A percentile compares a stretch with the other conserved stretches of the same genome.
phyloP scores from a whole-genome alignment of 1,284 basidiomycete species.

The Flammula alnicola region DNA sequence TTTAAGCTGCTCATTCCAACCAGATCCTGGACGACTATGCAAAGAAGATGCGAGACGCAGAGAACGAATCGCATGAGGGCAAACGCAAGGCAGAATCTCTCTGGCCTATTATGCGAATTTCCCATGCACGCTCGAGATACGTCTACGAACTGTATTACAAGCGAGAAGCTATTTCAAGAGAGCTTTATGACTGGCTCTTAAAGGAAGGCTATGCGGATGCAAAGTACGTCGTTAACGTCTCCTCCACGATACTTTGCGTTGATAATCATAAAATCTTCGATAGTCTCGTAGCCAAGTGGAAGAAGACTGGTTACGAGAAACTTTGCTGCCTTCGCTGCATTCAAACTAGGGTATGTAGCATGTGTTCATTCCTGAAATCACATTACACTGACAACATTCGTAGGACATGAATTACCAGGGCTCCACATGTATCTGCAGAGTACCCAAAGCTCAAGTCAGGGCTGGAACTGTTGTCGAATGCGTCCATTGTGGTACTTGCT shows the following conservation, averaged over 20 bases:
- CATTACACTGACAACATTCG: slow-evolving; percentile 1
- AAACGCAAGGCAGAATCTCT: slow-evolving; percentile 96
- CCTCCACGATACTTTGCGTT: neutral
- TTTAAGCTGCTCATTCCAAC: too few relatives aligned
- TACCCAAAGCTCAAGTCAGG: slow-evolving; percentile 93
- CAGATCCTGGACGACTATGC: slow-evolving; percentile 94
- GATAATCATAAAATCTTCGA: neutral
- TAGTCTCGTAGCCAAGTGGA: slow-evolving; percentile 99
- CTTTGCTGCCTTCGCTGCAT: slow-evolving; percentile 97
- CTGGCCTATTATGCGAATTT: slow-evolving; percentile 99
- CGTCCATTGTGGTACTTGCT: slow-evolving; percentile 91
- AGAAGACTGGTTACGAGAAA: slow-evolving; percentile 98
- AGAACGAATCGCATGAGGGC: slow-evolving; percentile 97
- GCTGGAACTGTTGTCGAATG: slow-evolving; percentile 96
- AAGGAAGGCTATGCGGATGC: slow-evolving; percentile 98
- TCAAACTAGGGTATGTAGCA: slow-evolving; percentile 77
- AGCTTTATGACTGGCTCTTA: slow-evolving; percentile 97
- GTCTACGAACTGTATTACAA: slow-evolving; percentile 99
- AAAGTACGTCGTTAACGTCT: slow-evolving; percentile 69
- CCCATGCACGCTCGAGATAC: slow-evolving; percentile 93
- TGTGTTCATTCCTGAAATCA: slow-evolving; percentile 8
- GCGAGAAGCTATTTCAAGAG: slow-evolving; percentile 91
- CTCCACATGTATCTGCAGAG: slow-evolving; percentile 98
- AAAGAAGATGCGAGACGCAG: slow-evolving; percentile 96
- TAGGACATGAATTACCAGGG: slow-evolving; percentile 99